Conservation (phyloP, 108 stramenopile genomes). For the Cyclotella distinguenda region DNA sequence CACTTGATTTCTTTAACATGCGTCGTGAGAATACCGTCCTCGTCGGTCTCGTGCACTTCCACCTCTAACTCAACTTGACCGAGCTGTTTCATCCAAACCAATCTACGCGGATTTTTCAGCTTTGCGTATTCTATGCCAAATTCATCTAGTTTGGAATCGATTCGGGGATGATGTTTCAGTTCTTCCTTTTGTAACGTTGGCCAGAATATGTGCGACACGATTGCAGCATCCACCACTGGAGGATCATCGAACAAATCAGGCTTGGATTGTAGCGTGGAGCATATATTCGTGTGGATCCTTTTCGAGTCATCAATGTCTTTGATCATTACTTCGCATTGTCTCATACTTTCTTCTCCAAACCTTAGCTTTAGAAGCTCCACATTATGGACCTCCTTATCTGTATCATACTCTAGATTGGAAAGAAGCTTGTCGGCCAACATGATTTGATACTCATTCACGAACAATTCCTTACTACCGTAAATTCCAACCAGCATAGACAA, state of each 20-base stretch:
- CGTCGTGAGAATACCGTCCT: constrained; percentile 46
- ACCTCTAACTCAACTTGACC: constrained; percentile 91
- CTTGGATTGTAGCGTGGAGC: constrained; percentile 52
- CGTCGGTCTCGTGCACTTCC: constrained; percentile 72
- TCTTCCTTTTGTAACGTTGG: constrained; percentile 84
- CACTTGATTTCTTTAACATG: constrained; percentile 79
- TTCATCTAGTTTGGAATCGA: constrained; percentile 65
- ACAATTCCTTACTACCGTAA: constrained; percentile 97
- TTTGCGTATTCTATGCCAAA: constrained; percentile 75
- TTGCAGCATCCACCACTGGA: constrained; percentile 73
- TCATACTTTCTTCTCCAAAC: constrained; percentile 91
- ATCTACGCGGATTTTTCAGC: constrained; percentile 90
- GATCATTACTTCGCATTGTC: constrained; percentile 97
- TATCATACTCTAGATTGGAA: constrained; percentile 81
- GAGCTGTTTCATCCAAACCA: constrained; percentile 86
- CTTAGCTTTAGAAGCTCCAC: constrained; percentile 95
- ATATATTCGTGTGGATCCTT: constrained; percentile 83
- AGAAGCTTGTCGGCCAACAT: constrained; percentile 97
- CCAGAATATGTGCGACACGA: constrained; percentile 97
- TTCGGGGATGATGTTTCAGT: constrained; percentile 81
- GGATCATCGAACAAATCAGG: constrained; percentile 22
- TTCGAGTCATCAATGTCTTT: constrained; percentile 97
- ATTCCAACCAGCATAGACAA: constrained; percentile 95
- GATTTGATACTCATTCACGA: constrained; percentile 94
- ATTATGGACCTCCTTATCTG: constrained; percentile 92